Percentiles rank a stretch among this genome's conserved stretches.
These are phyloP conservation scores for Phanerodontia chrysosporium DNA, from an alignment of 768 basidiomycete species.

Conservation along the genomic window DNA sequence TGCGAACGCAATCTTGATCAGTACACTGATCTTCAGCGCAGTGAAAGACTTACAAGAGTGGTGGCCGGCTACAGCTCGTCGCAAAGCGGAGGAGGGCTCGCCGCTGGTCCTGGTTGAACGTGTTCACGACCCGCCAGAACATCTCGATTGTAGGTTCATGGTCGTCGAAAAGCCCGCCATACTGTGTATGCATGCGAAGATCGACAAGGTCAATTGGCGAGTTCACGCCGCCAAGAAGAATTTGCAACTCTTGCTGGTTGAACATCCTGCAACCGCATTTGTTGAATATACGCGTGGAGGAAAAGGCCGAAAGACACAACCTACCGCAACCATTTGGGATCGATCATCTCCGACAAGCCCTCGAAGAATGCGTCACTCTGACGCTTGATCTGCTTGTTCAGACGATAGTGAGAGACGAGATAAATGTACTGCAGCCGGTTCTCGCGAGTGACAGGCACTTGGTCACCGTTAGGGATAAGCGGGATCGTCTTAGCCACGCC, in stretches of 20 bases:
- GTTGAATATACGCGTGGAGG: not conserved
- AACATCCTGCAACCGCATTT: conserved; percentile 65
- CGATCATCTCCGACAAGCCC: conserved; percentile 89
- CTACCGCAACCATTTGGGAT: conserved; percentile 81
- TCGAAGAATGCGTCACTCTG: conserved; percentile 89
- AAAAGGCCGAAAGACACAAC: conserved; percentile 6
- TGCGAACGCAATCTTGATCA: conserved; percentile 24
- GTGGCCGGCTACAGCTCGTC: conserved; percentile 88
- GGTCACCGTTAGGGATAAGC: conserved; percentile 76
- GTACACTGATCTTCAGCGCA: not conserved
- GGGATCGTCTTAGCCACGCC: conserved; percentile 73
- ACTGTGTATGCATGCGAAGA: conserved; percentile 68
- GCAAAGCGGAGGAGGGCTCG: conserved; percentile 82
- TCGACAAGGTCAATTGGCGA: conserved; percentile 83
- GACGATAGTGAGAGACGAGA: conserved; percentile 80
- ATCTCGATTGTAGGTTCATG: conserved; percentile 63
- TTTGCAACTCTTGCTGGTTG: conserved; percentile 93
- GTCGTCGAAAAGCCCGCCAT: conserved; percentile 76
- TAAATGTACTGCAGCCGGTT: conserved; percentile 90
- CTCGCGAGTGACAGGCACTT: conserved; percentile 81
- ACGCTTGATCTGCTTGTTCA: conserved; percentile 82
- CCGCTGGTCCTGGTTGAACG: conserved; percentile 78
- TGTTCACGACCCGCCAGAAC: conserved; percentile 87
- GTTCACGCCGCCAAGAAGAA: conserved; percentile 86
- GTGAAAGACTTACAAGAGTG: conserved; percentile 46